Evolutionary conservation across 352 stramenopile genomes (phyloP), one percentile per base, ranked within the genome.

Genomic region (Phytophthora litchii): DNA sequence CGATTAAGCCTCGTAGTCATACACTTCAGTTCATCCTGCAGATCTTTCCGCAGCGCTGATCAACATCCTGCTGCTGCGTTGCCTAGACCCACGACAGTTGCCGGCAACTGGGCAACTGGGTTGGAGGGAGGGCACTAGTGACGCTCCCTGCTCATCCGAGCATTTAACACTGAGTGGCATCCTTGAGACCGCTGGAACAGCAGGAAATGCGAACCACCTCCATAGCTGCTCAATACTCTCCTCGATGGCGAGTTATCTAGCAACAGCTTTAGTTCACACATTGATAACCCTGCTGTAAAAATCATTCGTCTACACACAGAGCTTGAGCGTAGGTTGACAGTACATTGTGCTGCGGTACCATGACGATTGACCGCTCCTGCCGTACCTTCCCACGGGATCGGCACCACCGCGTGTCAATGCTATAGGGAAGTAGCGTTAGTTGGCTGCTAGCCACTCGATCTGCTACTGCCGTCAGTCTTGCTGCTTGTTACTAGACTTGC

Each of bases 161-260:
- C 25, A 44, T 56, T 62, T 44, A 60, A 60, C 52, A 53, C 52
- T 60, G 43, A 60, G 40, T 21, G 37, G 43, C 54, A 62, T 62
- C 54, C 54, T 19, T 17, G 16, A 35, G 43, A 61, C 35, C 54
- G 25, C 54, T 42, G 54, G 40, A 60, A 43, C 29, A 2, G 7
- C 20, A 53, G 25, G 31, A 23, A n/a, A 21, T 32, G 6, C 29
- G 4, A 34, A 4, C 19, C 25, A 46, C 40, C 19, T 46, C 19
- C 3, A 46, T 2, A 16, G 8, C 13, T 29, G 7, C n/a, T 3
- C 29, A 1, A 34, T 34, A 12, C 29, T 34, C 7, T 12, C 36
- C 16, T 42, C 36, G 36, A 42, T n/a, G 38, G 17, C 34, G 29
- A 34, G 29, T 34, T 34, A 34, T 27, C 23, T 5, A 34, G 29